phyloP scores from a whole-genome alignment of 257 asterid species.

The Solanum ahanhuiri region DNA sequence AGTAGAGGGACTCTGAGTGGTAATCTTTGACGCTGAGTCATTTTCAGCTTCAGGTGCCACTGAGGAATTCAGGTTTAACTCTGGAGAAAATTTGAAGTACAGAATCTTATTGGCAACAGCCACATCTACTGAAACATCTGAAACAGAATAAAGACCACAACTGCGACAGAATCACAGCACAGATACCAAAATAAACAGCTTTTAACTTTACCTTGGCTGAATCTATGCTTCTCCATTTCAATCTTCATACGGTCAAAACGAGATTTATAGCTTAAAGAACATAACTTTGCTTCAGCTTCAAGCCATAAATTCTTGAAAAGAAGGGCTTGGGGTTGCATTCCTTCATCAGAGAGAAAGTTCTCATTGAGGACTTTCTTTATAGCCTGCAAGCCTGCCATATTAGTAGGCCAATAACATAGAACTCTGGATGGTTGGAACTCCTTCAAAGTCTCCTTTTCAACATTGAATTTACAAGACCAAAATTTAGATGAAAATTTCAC shows the following conservation, averaged over 20 bases:
- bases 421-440: not conserved
- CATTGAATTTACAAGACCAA: not conserved
- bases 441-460: not conserved
- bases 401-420: not conserved
- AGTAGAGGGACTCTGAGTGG: not conserved
- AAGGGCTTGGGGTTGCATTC: slow-evolving; percentile 48
- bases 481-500: not conserved
- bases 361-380: slow-evolving; percentile 70
- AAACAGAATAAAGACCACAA: slow-evolving; percentile 7
- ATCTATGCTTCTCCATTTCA: slow-evolving; percentile 45
- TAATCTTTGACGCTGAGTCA: not conserved
- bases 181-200: not conserved
- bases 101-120: not conserved
- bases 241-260: slow-evolving; percentile 65
- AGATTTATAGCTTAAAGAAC: slow-evolving; percentile 66
- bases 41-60: not conserved
- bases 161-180: not conserved
- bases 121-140: slow-evolving; percentile 18
- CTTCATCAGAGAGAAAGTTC: slow-evolving; percentile 47
- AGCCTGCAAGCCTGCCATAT: slow-evolving; percentile 37
- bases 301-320: slow-evolving; percentile 86
- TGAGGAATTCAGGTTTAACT: not conserved
- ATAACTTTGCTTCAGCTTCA: slow-evolving; percentile 84
- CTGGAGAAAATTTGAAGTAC: slow-evolving; percentile 4
- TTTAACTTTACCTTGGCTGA: slow-evolving; percentile 43